phyloP scores from a whole-genome alignment of 768 basidiomycete genomes.

The Suillus subalutaceus region DNA sequence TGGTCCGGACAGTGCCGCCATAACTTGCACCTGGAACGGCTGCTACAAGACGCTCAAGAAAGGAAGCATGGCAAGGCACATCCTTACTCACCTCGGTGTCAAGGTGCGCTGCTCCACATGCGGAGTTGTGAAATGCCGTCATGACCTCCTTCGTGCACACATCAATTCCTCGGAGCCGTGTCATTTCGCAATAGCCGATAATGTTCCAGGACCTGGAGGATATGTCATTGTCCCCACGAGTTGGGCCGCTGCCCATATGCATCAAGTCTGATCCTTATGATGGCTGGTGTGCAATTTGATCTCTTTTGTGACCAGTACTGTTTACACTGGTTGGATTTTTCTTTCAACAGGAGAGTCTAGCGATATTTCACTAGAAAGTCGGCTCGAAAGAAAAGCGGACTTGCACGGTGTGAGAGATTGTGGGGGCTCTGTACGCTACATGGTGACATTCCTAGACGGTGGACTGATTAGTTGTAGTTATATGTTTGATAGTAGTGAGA shows the following conservation, averaged over 20 bases:
- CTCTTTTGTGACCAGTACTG: background rate
- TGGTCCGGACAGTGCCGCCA: background rate
- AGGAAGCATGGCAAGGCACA: constrained; percentile 12
- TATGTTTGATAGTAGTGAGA: background rate
- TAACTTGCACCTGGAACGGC: constrained; percentile 6
- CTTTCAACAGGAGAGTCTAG: background rate
- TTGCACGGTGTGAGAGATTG: background rate
- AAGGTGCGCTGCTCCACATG: constrained; percentile 7
- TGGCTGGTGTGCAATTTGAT: background rate
- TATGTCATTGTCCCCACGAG: background rate
- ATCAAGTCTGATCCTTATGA: background rate
- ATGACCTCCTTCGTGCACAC: background rate
- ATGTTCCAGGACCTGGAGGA: background rate
- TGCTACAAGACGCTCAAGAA: constrained; percentile 9
- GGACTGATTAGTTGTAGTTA: background rate
- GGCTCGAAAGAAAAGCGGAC: background rate
- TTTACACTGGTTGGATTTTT: background rate
- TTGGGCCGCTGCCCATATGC: background rate
- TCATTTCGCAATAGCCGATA: background rate
- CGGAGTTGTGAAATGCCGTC: background rate
- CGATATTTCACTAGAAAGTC: background rate
- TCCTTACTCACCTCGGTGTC: constrained; percentile 9
- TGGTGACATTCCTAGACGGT: background rate
- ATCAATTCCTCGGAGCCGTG: background rate
- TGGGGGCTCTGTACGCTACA: background rate